Evolutionary conservation across 148 eudicot species (phyloP), one percentile per base, ranked within the genome.

Genomic region (Camellia granthamiana): DNA sequence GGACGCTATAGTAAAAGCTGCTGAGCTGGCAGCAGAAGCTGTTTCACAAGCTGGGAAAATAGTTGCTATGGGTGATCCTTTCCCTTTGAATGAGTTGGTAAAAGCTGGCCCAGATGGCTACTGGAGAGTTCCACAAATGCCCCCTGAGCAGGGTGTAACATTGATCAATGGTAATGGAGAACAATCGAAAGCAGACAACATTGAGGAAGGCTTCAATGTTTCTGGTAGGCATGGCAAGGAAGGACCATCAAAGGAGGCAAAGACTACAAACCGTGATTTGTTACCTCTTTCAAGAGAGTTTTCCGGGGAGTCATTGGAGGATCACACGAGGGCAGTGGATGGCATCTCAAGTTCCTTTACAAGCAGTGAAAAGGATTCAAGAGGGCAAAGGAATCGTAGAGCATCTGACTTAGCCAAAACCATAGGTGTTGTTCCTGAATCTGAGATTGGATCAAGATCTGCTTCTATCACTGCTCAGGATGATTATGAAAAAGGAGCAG

Each of bases 1-100:
- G 87, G 91, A 92, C 79, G 94, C 97, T 30, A 88, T 95, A 78
- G 86, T 93, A 54, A 95, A 87, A 84, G 97, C 99, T 73, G 99
- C 99, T 47, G 99, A 93, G 89, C 88, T 95, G 81, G 97, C 99
- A 56, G 94, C 93, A 64, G 87, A 88, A 84, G 99, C 99, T 21
- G 97, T 93, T 58, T 89, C 97, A 70, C 97, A 92, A 81, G 93
- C 92, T 49, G 99, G 99, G 73, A 88, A 82, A 82, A 86, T 95
- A 86, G 97, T 95, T 72, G 83, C 97, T 38, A 88, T 93, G 89
- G 94, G 91, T 76, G 90, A 92, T 47, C 91, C 97, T 69, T 87
- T 90, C 69, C 84, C 91, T 54, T 81, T 92, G 87, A 82, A 70
- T 76, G 88, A 82, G 49, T 78, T 95, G 51, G 85, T 86, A 41